Base-by-base conservation (phyloP, 768 basidiomycete species). In the Pholiota conissans region DNA sequence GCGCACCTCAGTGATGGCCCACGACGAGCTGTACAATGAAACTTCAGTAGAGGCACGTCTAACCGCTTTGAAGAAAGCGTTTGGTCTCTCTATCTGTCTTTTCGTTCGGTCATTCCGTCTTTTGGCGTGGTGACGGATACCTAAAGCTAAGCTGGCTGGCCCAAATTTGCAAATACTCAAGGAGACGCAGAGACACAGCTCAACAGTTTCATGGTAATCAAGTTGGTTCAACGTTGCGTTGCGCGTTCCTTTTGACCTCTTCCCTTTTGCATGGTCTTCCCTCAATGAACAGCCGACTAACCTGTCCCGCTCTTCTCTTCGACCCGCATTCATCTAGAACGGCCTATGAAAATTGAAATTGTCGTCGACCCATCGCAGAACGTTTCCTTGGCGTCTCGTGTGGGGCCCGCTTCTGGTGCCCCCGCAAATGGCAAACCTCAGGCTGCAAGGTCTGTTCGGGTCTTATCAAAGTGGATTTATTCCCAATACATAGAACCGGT, bases 341-440 rank as follows among this genome's bases (percentile, higher is more conserved):
- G 92, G 64, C 91, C 93, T 22, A 97, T 98, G 95, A 96, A 95
- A 82, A 95, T 98, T 61, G 96, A 99, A 81, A 93, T 98, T 63
- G 86, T 98, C 45, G 83, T 96, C 71, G 93, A 96, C 76, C 93
- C 93, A 11, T 81, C 87, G 45, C 81, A 83, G 40, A 72, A 87
- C n/a, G 79, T 84, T 5, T 72, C 91, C 4, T 80, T 99, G 61
- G 85, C 85, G 16, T 84, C 90, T 24, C 91, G 97, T 52, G 92
- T 99, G 32, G 91, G 92, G 3, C 91, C 93, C 32, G 83, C 85
- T 3, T 74, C 84, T 13, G 73, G 75, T 16, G 73, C 78, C 42
- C 76, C 73, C 8, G 67, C 76, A 40, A 65, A 70, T 52, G 71
- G 61, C 24, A 69, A 76, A 55, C 35, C 57, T 46, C 52, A 61